These are phyloP conservation scores for Trichoderma brevicompactum DNA, from an alignment of 2,329 filamentous ascomycete genomes.

Conservation along the genomic window DNA sequence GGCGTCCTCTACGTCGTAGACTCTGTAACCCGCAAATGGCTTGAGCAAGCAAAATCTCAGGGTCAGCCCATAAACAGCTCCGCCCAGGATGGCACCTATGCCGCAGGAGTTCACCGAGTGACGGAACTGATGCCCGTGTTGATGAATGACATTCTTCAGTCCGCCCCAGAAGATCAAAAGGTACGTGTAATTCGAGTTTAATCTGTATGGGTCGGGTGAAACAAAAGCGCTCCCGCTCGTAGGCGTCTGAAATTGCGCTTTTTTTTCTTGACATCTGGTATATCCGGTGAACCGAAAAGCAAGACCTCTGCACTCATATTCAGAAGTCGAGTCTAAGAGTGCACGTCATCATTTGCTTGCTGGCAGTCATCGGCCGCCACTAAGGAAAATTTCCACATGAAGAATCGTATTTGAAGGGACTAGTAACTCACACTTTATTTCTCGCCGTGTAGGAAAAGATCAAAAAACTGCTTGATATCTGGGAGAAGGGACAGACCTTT, in stretches of 20 bases:
- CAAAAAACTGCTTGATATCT: constrained; percentile 90
- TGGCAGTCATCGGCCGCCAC: constrained; percentile 33
- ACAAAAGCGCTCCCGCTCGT: constrained; percentile 26
- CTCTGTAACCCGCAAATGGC: constrained; percentile 98
- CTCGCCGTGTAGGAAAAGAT: constrained; percentile 81
- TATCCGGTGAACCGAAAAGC: constrained; percentile 11
- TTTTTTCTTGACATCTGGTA: constrained; percentile 16
- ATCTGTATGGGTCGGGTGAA: constrained; percentile 25
- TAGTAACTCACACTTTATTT: constrained; percentile 48
- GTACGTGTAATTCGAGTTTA: constrained; percentile 62
- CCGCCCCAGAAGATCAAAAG: constrained; percentile 93
- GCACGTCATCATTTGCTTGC: constrained; percentile 35
- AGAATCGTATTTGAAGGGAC: constrained; percentile 34
- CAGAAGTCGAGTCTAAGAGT: constrained; percentile 7
- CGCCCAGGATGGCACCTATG: constrained; percentile 89
- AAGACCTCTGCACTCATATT: constrained; percentile 14
- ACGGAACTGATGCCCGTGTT: constrained; percentile 90
- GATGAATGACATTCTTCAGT: constrained; percentile 93
- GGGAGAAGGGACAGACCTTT: constrained; percentile 95
- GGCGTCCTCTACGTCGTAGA: constrained; percentile 99
- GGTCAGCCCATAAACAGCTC: constrained; percentile 80
- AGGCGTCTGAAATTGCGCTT: constrained; percentile 26
- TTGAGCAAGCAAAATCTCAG: constrained; percentile 88
- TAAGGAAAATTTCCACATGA: constrained; percentile 25
- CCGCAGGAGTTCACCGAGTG: constrained; percentile 93